Evolutionary conservation across 2,329 filamentous ascomycete species (phyloP).

Genomic region (Mycogone perniciosa): DNA sequence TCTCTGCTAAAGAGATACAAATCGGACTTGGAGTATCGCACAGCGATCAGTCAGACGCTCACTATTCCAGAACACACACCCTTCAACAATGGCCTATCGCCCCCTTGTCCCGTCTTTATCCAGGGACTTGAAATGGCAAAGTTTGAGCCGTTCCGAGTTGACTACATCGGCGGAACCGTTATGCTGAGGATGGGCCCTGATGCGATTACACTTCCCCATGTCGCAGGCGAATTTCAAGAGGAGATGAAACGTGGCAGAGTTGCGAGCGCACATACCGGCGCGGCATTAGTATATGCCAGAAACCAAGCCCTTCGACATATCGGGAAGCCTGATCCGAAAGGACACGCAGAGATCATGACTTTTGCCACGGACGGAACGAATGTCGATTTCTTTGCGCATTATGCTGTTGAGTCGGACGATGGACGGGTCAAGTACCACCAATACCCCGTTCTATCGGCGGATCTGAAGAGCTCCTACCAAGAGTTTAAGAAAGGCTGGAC

Average conservation of each 20-base stretch:
- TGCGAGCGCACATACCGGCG: constrained; percentile 21
- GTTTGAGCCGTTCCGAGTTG: constrained; percentile 10
- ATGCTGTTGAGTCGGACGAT: constrained; percentile 14
- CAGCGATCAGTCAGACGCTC: constrained; percentile 11
- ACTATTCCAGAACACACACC: constrained; percentile 19
- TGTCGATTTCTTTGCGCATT: constrained; percentile 23
- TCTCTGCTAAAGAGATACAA: constrained; percentile 17
- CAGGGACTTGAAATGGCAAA: constrained; percentile 17
- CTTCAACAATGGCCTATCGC: constrained; percentile 23
- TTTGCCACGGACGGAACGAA: constrained; percentile 22
- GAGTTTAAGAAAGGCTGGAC: constrained; percentile 14
- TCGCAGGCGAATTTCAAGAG: constrained; percentile 22
- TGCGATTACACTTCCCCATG: constrained; percentile 23
- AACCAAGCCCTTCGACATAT: constrained; percentile 20
- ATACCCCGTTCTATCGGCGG: constrained; percentile 13
- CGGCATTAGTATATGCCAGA: constrained; percentile 22
- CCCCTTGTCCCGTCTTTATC: constrained; percentile 23
- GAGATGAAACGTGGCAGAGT: constrained; percentile 12
- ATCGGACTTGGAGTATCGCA: not conserved
- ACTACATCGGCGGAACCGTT: constrained; percentile 14
- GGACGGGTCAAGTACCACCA: constrained; percentile 20
- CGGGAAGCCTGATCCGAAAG: constrained; percentile 13
- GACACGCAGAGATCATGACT: constrained; percentile 19
- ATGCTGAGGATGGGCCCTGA: constrained; percentile 15
- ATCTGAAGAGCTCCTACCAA: constrained; percentile 14